Conservation (phyloP, 257 asterid species). For the Nicotiana obtusifolia region DNA sequence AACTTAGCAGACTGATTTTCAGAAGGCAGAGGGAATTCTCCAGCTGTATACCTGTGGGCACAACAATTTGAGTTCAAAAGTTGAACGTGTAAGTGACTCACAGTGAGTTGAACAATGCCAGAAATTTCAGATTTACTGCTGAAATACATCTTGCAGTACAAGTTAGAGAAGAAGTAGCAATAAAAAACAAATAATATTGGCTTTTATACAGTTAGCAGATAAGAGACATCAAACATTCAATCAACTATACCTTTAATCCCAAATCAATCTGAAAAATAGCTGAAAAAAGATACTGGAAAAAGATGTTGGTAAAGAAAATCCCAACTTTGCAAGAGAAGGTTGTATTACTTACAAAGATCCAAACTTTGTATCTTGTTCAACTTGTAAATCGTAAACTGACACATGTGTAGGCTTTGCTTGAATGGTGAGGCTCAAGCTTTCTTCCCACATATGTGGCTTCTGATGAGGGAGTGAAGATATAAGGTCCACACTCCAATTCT, state of each 20-base stretch:
- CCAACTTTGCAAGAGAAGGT: background rate
- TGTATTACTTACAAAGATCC: conserved; percentile 56
- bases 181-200: background rate
- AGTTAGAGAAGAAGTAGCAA: background rate
- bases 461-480: conserved; percentile 91
- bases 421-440: conserved; percentile 65
- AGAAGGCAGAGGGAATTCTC: conserved; percentile 84
- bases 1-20: conserved; percentile 80
- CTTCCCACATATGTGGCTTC: conserved; percentile 76
- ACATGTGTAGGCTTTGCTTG: conserved; percentile 67
- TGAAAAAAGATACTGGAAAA: background rate
- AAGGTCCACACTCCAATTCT: conserved; percentile 88
- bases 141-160: background rate
- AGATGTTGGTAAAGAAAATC: background rate
- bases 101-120: background rate
- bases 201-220: too few relatives aligned
- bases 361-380: conserved; percentile 80
- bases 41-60: conserved; percentile 67
- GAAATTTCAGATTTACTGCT: background rate
- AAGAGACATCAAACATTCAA: too few relatives aligned
- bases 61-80: conserved; percentile 2
- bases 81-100: background rate
- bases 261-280: background rate
- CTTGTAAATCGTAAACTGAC: conserved; percentile 92
- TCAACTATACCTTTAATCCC: too few relatives aligned